Percentiles rank a stretch among this genome's conserved stretches.
Evolutionary conservation across 2,329 filamentous ascomycete species (phyloP).

Genomic region (Alternaria hordeiaustralica): DNA sequence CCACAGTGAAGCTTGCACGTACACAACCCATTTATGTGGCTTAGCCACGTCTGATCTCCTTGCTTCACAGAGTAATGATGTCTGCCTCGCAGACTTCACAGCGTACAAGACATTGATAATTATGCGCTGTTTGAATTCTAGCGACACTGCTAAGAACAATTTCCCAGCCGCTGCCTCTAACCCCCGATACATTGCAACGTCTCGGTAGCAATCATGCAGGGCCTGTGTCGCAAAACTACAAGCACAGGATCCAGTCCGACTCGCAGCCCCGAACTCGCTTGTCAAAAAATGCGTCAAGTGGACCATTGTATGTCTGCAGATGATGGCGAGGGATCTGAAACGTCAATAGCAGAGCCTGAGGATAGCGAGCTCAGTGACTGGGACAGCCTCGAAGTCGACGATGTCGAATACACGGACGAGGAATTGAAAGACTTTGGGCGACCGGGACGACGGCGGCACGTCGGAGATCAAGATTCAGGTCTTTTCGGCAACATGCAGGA

Average conservation of each 20-base stretch:
- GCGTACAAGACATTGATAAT: too few species aligned
- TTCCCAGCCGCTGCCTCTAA: not conserved
- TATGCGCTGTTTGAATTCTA: not conserved
- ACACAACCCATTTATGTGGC: not conserved
- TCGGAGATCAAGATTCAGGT: not conserved
- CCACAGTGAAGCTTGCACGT: not conserved
- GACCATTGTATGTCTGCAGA: not conserved
- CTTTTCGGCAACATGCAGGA: not conserved
- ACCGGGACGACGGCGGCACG: not conserved
- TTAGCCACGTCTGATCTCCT: not conserved
- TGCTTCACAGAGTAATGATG: not conserved
- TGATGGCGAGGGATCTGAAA: not conserved
- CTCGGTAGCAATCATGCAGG: not conserved
- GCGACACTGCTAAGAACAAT: not conserved
- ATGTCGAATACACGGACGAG: not conserved
- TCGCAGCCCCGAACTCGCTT: not conserved
- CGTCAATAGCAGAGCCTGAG: not conserved
- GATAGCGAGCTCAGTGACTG: not conserved
- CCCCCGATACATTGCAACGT: not conserved
- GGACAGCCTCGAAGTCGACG: not conserved
- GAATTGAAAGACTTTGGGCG: constrained; percentile 2
- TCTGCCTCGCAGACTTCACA: not conserved
- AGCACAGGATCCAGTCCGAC: too few species aligned
- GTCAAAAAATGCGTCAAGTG: not conserved
- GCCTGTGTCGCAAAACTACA: too few species aligned